Base-by-base conservation (phyloP, 768 basidiomycete species). In the Lentinula sp. region DNA sequence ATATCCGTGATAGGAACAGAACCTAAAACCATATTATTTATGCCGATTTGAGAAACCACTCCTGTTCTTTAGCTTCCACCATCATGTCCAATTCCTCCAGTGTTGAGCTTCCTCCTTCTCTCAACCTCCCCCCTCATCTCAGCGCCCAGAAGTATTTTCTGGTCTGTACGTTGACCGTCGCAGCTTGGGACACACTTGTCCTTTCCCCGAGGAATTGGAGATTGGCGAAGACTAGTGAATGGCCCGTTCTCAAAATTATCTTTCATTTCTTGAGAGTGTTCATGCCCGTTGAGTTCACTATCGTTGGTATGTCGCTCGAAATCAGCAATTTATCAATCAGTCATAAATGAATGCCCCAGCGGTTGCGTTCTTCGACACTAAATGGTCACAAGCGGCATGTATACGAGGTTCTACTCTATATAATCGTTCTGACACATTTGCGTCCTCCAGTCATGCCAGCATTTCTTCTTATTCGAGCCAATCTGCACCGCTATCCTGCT, bases 61-160 rank as follows among this genome's bases (percentile, higher is more conserved):
- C 59, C 55, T 63, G 61, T 51, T 61, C 37, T 58, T 28, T 28
- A 28, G 28, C 62, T 37, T 59, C 60, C 45, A 62, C 70, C 65
- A 66, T 68, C 69, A 76, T 76, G 74, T 70, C 74, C 20, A 52
- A 52, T 41, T 36, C 41, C 8, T 43, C 66, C 45, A 20, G 65
- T 10, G 63, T 71, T 48, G 28, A 64, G 4, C 78, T 93, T 7
- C 91, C 91, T 16, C 72, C 78, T 58, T 89, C 85, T 23, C 85
- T 93, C 68, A 77, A 88, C 65, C 83, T 93, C 5, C 81, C 91
- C 0, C 81, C 91, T 1, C 91, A 91, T 70, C 79, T 93, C 39
- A 84, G 82, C 35, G 91, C 91, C 0, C 91, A 93, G 79, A 93
- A 93, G 73, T 94, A 94, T 67, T 92, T 93, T 70, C 84, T 90